Conservation (phyloP, 192 early-diverging fungal genomes). For the Gonapodya sp. region DNA sequence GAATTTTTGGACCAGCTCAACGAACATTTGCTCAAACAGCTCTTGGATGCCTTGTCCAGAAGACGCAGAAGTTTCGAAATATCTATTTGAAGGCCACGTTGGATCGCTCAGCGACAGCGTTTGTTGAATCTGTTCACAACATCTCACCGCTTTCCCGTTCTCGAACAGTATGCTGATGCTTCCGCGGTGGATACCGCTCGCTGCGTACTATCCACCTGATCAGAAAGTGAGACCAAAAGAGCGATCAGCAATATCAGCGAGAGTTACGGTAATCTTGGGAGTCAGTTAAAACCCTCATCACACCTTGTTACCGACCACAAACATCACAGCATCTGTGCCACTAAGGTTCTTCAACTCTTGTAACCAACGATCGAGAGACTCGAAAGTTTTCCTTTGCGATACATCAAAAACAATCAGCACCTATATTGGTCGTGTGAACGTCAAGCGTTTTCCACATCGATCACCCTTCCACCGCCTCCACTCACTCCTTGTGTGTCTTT, state of each 20-base stretch:
- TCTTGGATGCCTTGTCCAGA: conserved; percentile 32
- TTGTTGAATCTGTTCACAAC: background rate
- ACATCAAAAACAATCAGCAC: conserved; percentile 34
- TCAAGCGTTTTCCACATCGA: background rate
- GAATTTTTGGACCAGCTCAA: conserved; percentile 18
- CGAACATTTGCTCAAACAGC: conserved; percentile 34
- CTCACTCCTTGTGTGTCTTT: conserved; percentile 43
- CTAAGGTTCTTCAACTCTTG: conserved; percentile 29
- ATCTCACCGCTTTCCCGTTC: conserved; percentile 22
- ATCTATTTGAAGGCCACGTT: no score
- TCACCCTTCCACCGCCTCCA: background rate
- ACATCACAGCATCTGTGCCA: conserved; percentile 22
- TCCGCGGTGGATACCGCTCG: conserved; percentile 28
- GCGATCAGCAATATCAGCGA: no score
- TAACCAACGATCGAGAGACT: conserved; percentile 29
- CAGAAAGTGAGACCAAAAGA: no score
- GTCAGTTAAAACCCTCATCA: background rate
- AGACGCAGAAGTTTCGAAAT: conserved; percentile 38
- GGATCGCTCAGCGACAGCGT: background rate
- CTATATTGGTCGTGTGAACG: conserved; percentile 12
- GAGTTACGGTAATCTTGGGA: no score
- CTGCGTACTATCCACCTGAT: conserved; percentile 22
- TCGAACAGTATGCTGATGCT: conserved; percentile 23
- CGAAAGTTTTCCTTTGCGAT: conserved; percentile 23
- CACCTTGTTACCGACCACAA: conserved; percentile 40